phyloP scores from a whole-genome alignment of 331 rosid genomes.

The Cydonia oblonga region DNA sequence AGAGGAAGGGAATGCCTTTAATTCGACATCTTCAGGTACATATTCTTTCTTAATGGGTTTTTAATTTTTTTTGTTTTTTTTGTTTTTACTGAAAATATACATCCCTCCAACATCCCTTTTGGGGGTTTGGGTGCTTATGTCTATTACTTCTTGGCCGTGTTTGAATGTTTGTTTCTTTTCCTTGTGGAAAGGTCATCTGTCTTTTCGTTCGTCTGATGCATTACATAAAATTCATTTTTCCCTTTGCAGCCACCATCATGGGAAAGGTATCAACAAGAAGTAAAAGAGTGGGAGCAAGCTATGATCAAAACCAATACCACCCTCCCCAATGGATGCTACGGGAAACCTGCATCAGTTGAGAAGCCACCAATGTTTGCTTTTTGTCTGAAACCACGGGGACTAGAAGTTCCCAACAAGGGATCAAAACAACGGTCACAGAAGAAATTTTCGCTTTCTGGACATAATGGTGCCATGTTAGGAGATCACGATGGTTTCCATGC shows the following conservation, averaged over 20 bases:
- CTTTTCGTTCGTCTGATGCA: neutral
- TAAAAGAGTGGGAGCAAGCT: conserved; percentile 73
- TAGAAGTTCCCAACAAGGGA: conserved; percentile 70
- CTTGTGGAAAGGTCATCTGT: neutral
- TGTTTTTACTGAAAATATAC: no score
- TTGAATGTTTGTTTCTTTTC: neutral
- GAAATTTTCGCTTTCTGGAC: conserved; percentile 62
- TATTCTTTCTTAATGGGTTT: neutral
- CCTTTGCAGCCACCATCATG: conserved; percentile 64
- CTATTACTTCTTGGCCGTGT: neutral
- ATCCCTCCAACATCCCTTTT: no score
- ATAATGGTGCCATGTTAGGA: conserved; percentile 25
- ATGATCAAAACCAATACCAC: conserved; percentile 31
- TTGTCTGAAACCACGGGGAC: conserved; percentile 88
- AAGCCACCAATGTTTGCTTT: conserved; percentile 92
- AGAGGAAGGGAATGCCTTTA: conserved; percentile 74
- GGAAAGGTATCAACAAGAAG: conserved; percentile 67
- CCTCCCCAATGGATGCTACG: conserved; percentile 35
- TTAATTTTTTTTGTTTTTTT: no score
- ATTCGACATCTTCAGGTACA: conserved; percentile 89
- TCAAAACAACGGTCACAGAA: conserved; percentile 75
- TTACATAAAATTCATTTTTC: neutral
- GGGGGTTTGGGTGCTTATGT: neutral
- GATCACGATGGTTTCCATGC: conserved; percentile 63
- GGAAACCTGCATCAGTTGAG: conserved; percentile 44